phyloP scores from a whole-genome alignment of 352 stramenopile genomes.

The Phytophthora tentaculata region DNA sequence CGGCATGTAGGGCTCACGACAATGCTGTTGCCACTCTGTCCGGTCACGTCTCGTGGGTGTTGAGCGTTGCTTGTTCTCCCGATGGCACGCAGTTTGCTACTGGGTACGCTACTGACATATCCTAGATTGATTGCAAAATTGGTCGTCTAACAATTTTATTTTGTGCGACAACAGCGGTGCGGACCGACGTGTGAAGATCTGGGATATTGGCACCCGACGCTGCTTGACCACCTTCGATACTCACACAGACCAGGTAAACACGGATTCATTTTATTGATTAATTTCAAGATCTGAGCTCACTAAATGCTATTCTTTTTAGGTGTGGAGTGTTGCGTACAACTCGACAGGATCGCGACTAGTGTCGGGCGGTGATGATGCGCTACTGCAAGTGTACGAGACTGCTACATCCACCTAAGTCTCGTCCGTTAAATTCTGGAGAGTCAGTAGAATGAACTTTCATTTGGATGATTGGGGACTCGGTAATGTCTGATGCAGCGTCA shows the following conservation, averaged over 20 bases:
- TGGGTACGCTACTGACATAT: conserved; percentile 47
- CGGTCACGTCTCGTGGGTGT: conserved; percentile 90
- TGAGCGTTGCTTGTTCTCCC: conserved; percentile 85
- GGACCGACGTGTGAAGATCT: conserved; percentile 93
- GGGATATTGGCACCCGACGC: conserved; percentile 88
- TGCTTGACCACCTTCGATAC: conserved; percentile 91
- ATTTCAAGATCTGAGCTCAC: conserved; percentile 9
- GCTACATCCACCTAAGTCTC: conserved; percentile 40
- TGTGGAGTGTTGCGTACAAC: conserved; percentile 93
- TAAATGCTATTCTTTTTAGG: conserved; percentile 38
- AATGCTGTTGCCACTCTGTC: conserved; percentile 86
- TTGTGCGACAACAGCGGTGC: conserved; percentile 51
- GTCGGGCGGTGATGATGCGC: conserved; percentile 88
- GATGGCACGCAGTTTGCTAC: conserved; percentile 88
- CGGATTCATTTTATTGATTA: conserved; percentile 2
- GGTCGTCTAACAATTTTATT: conserved; percentile 5
- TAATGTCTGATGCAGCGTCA: conserved; percentile 5
- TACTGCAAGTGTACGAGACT: conserved; percentile 92
- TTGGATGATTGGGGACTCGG: conserved; percentile 9
- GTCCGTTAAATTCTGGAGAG: not conserved
- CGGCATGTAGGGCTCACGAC: conserved; percentile 57
- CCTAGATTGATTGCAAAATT: not conserved
- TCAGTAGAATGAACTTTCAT: conserved; percentile 22
- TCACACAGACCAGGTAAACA: conserved; percentile 89
- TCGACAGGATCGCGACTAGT: conserved; percentile 83